phyloP scores from a whole-genome alignment of 2,329 filamentous ascomycete genomes.

The Dactylellina parvicollis region DNA sequence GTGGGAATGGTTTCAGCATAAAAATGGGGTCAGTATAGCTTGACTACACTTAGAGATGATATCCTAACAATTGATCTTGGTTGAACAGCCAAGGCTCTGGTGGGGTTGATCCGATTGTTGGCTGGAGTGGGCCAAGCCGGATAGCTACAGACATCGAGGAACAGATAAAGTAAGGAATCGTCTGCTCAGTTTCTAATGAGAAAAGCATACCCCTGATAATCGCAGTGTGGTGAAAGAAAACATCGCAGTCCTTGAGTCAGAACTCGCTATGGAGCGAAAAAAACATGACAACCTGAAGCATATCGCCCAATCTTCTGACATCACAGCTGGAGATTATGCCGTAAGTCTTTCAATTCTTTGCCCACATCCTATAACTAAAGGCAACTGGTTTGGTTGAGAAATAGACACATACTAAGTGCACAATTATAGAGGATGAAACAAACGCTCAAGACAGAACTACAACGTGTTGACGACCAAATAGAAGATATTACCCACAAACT shows the following conservation, averaged over 20 bases:
- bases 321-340: not conserved
- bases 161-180: constrained; percentile 68
- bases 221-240: constrained; percentile 10
- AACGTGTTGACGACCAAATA: constrained; percentile 68
- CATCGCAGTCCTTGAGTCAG: constrained; percentile 1
- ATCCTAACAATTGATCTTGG: not conserved
- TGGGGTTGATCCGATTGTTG: constrained; percentile 59
- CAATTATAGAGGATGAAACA: constrained; percentile 66
- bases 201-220: not conserved
- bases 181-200: not conserved
- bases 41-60: not conserved
- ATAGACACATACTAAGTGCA: not conserved
- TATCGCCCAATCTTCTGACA: not conserved
- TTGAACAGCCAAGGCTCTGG: constrained; percentile 55
- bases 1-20: constrained; percentile 71
- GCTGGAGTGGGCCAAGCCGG: constrained; percentile 69
- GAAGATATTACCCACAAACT: constrained; percentile 73
- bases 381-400: not conserved
- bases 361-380: not conserved
- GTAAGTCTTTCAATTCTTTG: constrained; percentile 1
- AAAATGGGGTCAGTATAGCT: constrained; percentile 61
- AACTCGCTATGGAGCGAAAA: not conserved
- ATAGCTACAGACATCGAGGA: constrained; percentile 81
- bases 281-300: constrained; percentile 3
- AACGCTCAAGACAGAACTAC: constrained; percentile 70